These are phyloP conservation scores for Elsinoe australis DNA, from an alignment of 2,329 filamentous ascomycete genomes.

Conservation along the genomic window DNA sequence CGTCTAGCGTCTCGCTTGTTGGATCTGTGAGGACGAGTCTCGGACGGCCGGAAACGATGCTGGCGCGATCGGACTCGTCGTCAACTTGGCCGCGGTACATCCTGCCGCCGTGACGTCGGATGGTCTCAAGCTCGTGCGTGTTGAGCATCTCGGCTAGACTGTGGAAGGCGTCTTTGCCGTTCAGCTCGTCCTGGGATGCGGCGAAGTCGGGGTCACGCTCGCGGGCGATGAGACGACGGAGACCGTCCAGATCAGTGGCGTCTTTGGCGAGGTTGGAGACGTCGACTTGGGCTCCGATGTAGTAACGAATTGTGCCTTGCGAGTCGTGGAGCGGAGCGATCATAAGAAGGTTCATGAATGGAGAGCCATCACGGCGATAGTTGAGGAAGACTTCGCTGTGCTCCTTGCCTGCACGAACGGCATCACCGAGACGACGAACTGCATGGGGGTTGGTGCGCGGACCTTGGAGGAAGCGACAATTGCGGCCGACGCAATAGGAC, in stretches of 20 bases:
- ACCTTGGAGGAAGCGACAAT: conserved; percentile 72
- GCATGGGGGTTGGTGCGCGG: conserved; percentile 60
- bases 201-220: conserved; percentile 28
- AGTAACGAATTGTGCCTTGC: conserved; percentile 58
- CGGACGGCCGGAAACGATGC: conserved; percentile 32
- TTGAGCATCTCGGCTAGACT: conserved; percentile 64
- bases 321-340: conserved; percentile 64
- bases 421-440: conserved; percentile 54
- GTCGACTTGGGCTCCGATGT: conserved; percentile 66
- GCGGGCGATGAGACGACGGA: conserved; percentile 35
- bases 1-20: conserved; percentile 28
- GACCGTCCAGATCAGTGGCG: conserved; percentile 55
- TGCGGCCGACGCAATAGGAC: conserved; percentile 64
- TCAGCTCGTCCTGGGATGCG: conserved; percentile 29
- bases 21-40: conserved; percentile 45
- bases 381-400: conserved; percentile 69
- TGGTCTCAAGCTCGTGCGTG: conserved; percentile 55
- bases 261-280: conserved; percentile 62
- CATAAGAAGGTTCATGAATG: conserved; percentile 71
- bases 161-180: conserved; percentile 55
- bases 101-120: conserved; percentile 55
- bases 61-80: conserved; percentile 36
- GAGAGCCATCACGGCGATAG: conserved; percentile 65
- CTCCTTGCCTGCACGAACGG: conserved; percentile 56
- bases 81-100: conserved; percentile 51